Conservation (phyloP, 768 basidiomycete genomes). For the Neoboletus magnificus region DNA sequence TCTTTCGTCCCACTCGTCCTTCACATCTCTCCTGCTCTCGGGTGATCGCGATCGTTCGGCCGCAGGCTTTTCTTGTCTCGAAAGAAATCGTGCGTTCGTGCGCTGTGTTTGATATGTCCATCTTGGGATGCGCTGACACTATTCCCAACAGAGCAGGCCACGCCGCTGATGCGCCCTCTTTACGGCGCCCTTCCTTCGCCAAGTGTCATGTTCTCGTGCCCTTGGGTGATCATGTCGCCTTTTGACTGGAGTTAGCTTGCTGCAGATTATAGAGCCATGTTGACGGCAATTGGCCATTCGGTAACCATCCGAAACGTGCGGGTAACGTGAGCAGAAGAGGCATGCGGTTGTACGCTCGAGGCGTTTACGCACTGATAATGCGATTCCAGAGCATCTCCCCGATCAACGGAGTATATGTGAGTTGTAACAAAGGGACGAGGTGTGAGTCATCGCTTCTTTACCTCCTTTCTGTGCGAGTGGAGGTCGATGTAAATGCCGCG, state of each 20-base stretch:
- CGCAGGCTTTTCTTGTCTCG: slow-evolving; percentile 1
- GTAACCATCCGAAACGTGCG: slow-evolving; percentile 6
- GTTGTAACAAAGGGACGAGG: slow-evolving; percentile 3
- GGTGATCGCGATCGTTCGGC: slow-evolving; percentile 12
- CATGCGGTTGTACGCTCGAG: background rate
- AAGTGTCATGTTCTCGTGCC: slow-evolving; percentile 9
- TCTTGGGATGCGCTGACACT: slow-evolving; percentile 12
- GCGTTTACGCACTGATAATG: slow-evolving; percentile 4
- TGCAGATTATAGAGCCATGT: slow-evolving; percentile 9
- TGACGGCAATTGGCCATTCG: slow-evolving; percentile 12
- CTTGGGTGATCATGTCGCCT: slow-evolving; percentile 13
- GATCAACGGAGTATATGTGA: slow-evolving; percentile 20
- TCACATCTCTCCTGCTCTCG: slow-evolving; percentile 9
- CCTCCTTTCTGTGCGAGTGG: slow-evolving; percentile 9
- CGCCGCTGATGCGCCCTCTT: slow-evolving; percentile 34
- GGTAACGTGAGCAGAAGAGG: slow-evolving; percentile 16
- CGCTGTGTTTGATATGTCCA: slow-evolving; percentile 16
- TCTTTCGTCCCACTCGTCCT: slow-evolving; percentile 11
- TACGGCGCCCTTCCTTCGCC: slow-evolving; percentile 26
- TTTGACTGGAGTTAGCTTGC: slow-evolving; percentile 14
- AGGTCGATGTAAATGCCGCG: slow-evolving; percentile 30
- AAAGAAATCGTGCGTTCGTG: background rate
- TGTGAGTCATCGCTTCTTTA: slow-evolving; percentile 11
- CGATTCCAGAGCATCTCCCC: slow-evolving; percentile 9
- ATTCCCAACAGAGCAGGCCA: slow-evolving; percentile 21